phyloP scores from a whole-genome alignment of 1,284 basidiomycete genomes.

The Moesziomyces antarcticus region DNA sequence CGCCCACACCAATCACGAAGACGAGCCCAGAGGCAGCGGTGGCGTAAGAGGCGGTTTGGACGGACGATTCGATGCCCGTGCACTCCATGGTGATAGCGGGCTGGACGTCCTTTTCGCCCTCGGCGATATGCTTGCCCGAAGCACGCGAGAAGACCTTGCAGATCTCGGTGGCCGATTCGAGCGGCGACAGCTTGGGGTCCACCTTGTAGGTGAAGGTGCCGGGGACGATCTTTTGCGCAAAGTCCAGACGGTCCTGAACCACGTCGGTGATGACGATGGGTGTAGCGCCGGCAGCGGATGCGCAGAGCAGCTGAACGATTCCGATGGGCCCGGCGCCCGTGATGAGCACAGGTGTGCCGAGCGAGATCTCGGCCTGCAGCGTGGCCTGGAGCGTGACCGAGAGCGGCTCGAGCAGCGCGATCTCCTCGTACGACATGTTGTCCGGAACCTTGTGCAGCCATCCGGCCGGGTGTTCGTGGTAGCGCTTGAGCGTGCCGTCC shows the following conservation, averaged over 20 bases:
- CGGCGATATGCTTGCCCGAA: constrained; percentile 35
- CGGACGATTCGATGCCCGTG: constrained; percentile 87
- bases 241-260: constrained; percentile 70
- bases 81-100: constrained; percentile 74
- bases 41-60: constrained; percentile 76
- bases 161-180: constrained; percentile 54
- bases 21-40: constrained; percentile 70
- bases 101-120: constrained; percentile 40
- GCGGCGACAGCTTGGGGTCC: constrained; percentile 29
- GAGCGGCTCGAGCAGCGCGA: constrained; percentile 72
- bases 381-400: constrained; percentile 72
- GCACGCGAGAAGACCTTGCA: constrained; percentile 53
- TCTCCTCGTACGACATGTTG: constrained; percentile 70
- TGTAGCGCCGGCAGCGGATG: constrained; percentile 71
- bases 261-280: constrained; percentile 73
- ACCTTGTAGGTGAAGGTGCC: constrained; percentile 68
- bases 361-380: constrained; percentile 70
- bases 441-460: constrained; percentile 72
- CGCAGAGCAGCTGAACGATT: constrained; percentile 71
- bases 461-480: constrained; percentile 71
- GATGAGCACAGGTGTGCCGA: constrained; percentile 67
- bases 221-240: constrained; percentile 71
- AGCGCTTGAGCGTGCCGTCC: constrained; percentile 66
- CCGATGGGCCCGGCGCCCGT: constrained; percentile 70
- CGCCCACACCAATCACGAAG: constrained; percentile 73